Conservation (phyloP, 805 yeast genomes). For the Jamesozyma gamospora region DNA sequence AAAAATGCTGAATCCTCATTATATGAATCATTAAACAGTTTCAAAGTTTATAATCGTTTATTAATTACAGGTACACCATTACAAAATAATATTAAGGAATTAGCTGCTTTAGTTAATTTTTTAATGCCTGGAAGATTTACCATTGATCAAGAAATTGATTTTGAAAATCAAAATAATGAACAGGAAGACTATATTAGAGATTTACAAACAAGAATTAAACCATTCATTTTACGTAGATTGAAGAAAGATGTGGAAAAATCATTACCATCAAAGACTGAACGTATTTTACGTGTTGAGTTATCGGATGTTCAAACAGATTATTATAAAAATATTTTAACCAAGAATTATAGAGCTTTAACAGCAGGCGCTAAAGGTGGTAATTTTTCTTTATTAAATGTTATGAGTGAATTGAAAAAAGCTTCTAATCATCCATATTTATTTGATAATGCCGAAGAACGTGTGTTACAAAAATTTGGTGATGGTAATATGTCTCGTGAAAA, state of each 20-base stretch:
- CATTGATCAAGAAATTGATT: slow-evolving; percentile 92
- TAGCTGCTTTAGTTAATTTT: slow-evolving; percentile 90
- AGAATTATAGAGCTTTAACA: slow-evolving; percentile 83
- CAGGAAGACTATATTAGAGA: slow-evolving; percentile 86
- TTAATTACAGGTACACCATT: slow-evolving; percentile 97
- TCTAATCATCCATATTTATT: slow-evolving; percentile 94
- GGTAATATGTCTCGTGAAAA: slow-evolving; percentile 59
- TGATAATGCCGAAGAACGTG: slow-evolving; percentile 83
- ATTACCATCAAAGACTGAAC: slow-evolving; percentile 88
- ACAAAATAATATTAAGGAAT: slow-evolving; percentile 89
- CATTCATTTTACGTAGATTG: slow-evolving; percentile 84
- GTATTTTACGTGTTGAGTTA: slow-evolving; percentile 88
- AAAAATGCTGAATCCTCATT: slow-evolving; percentile 90
- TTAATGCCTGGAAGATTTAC: slow-evolving; percentile 89
- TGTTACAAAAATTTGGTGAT: slow-evolving; percentile 55
- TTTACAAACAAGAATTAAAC: slow-evolving; percentile 75
- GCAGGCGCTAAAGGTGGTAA: slow-evolving; percentile 72
- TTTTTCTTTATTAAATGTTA: slow-evolving; percentile 76
- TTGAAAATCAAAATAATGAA: slow-evolving; percentile 75
- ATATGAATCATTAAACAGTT: slow-evolving; percentile 76
- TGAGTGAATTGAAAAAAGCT: slow-evolving; percentile 94
- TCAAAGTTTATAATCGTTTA: slow-evolving; percentile 74
- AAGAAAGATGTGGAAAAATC: slow-evolving; percentile 97
- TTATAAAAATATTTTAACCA: slow-evolving; percentile 85
- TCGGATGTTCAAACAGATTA: slow-evolving; percentile 93